Conservation (phyloP, 495 filamentous ascomycete species). For the Penicillium fimorum region DNA sequence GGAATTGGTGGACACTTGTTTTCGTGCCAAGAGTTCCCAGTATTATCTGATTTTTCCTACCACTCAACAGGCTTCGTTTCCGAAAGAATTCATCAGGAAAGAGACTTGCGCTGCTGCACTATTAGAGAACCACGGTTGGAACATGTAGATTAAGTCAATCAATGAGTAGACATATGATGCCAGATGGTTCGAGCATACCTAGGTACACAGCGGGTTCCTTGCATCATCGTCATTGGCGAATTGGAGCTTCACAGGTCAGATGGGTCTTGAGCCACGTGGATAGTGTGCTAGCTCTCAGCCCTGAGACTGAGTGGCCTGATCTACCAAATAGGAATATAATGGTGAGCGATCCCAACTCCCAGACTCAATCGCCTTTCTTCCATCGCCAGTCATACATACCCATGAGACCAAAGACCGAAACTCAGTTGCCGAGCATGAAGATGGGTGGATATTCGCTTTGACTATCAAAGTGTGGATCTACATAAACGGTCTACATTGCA, state of each 20-base stretch:
- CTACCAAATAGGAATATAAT: background rate
- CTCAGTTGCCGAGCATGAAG: background rate
- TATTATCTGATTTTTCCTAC: conserved; percentile 9
- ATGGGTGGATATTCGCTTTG: background rate
- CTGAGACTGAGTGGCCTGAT: background rate
- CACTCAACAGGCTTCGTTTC: background rate
- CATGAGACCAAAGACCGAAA: background rate
- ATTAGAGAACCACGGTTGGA: background rate
- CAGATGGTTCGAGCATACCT: background rate
- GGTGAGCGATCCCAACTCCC: background rate
- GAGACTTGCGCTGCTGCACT: background rate
- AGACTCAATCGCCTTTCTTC: background rate
- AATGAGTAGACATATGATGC: background rate
- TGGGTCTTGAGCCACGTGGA: conserved; percentile 1
- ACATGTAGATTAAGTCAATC: background rate
- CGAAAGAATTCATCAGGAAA: background rate
- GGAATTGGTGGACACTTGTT: conserved; percentile 11
- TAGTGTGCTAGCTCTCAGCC: background rate
- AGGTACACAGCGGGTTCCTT: conserved; percentile 2
- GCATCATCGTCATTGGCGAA: background rate
- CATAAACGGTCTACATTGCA: background rate
- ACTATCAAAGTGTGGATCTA: background rate
- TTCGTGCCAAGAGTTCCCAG: conserved; percentile 10
- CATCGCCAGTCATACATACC: background rate
- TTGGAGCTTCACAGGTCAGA: background rate